These are phyloP conservation scores for Aphanomyces astaci DNA, from an alignment of 352 stramenopile genomes.

Conservation along the genomic window DNA sequence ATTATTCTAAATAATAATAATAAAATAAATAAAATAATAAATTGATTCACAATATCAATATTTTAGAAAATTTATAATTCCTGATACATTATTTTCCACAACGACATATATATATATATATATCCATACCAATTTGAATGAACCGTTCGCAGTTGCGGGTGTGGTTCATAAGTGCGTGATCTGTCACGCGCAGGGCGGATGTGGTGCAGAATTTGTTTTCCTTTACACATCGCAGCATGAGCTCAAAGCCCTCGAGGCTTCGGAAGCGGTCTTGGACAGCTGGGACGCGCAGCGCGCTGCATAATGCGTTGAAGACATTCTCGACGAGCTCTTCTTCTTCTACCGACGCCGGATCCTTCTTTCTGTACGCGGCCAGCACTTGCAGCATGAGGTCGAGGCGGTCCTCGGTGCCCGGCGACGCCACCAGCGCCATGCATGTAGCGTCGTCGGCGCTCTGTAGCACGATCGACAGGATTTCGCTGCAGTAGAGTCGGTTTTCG, in stretches of 20 bases:
- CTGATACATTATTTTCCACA: no score
- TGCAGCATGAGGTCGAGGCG: conserved; percentile 89
- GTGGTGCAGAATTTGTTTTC: conserved; percentile 73
- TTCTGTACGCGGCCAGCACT: conserved; percentile 80
- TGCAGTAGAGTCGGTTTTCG: conserved; percentile 77
- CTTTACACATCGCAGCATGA: conserved; percentile 88
- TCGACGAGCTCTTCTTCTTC: conserved; percentile 90
- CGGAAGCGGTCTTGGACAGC: conserved; percentile 50
- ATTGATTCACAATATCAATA: no score
- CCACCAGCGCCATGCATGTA: conserved; percentile 28
- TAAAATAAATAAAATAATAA: no score
- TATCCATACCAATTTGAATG: conserved; percentile 42
- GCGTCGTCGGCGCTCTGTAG: conserved; percentile 41
- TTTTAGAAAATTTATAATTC: no score
- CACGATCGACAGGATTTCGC: conserved; percentile 81
- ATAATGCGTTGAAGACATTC: conserved; percentile 87
- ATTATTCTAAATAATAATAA: no score
- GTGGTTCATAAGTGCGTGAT: conserved; percentile 54
- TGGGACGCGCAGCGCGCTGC: conserved; percentile 55
- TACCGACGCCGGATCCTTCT: conserved; percentile 58
- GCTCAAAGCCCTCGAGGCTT: conserved; percentile 83
- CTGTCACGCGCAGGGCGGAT: conserved; percentile 43
- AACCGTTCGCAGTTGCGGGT: conserved; percentile 58
- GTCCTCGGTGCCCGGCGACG: conserved; percentile 47
- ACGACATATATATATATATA: no score